Evolutionary conservation across 2,329 filamentous ascomycete genomes (phyloP), one percentile per base, ranked within the genome.

Genomic region (Sclerotinia minor): DNA sequence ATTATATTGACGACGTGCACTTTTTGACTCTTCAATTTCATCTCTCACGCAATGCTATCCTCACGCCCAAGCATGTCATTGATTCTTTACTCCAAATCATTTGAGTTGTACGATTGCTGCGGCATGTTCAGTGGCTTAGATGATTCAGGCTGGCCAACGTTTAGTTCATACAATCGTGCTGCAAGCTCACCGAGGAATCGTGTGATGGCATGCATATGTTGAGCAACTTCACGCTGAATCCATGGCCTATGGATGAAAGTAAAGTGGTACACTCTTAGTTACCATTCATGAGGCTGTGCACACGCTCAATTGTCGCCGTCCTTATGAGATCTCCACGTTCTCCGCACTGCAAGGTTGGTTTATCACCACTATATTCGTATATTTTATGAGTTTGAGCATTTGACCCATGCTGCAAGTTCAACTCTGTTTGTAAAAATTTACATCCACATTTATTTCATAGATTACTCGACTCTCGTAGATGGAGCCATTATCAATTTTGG

Each of bases 401-500:
- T 38, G 13, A 49, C 32, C 19, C 19, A 15, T 17, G 6, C 47
- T 26, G 1, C 1, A 57, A 26, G 8, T 0, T 41, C 38, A 7
- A 2, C 21, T 24, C 9, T 13, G 11, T 17, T 19, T 11, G 54
- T 4, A 19, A 13, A 17, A 24, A 58, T 24, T 17, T 17, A 44
- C n/a, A 2, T n/a, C n/a, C 8, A 17, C 32, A 11, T 17, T n/a
- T 45, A 13, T n/a, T 6, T 6, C n/a, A 32, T 1, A n/a, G 32
- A 60, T 32, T 1, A 32, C n/a, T 21, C 35, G 58, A 17, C 11
- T 60, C 45, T 47, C 6, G 5, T 26, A 38, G 24, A 69, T 69
- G 65, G 59, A 69, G 41, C 68, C 65, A 35, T 19, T 65, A 11
- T 49, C 49, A 19, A n/a, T 67, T 19, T 24, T 69, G 17, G 68